Conservation (phyloP, 345 rosid genomes). For the Combretum micranthum region DNA sequence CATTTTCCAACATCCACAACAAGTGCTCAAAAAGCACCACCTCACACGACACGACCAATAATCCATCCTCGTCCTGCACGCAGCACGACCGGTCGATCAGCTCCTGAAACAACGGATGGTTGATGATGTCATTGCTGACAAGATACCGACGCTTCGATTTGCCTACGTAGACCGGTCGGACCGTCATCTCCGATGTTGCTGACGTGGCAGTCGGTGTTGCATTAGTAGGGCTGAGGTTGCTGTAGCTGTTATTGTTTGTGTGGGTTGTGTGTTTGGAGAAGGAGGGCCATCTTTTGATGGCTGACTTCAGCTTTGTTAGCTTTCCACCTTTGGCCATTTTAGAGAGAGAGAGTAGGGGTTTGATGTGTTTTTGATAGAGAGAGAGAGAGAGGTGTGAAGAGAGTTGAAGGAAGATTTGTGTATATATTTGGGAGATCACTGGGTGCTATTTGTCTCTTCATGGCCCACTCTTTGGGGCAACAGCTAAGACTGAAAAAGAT, state of each 20-base stretch:
- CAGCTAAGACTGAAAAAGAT: no score
- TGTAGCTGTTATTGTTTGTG: constrained; percentile 16
- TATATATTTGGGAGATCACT: constrained; percentile 14
- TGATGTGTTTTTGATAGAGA: constrained; percentile 2
- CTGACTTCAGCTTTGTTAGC: constrained; percentile 83
- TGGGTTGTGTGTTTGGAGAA: constrained; percentile 38
- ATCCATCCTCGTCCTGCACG: constrained; percentile 9
- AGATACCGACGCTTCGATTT: constrained; percentile 71
- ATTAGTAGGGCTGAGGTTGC: background rate
- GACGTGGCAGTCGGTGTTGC: background rate
- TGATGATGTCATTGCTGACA: constrained; percentile 41
- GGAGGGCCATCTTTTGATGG: constrained; percentile 81
- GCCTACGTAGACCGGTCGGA: constrained; percentile 78
- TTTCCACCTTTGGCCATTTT: constrained; percentile 67
- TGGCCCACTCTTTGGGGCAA: no score
- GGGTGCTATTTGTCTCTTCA: no score
- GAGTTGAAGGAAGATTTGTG: constrained; percentile 25
- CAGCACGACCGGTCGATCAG: constrained; percentile 53
- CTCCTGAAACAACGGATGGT: constrained; percentile 79
- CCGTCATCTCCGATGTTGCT: constrained; percentile 8
- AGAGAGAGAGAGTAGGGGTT: background rate
- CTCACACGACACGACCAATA: constrained; percentile 65
- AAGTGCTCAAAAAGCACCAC: constrained; percentile 91
- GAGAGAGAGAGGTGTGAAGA: constrained; percentile 15
- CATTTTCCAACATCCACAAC: constrained; percentile 81